These are phyloP conservation scores for Colletotrichum horii DNA, from an alignment of 2,329 filamentous ascomycete species.

Conservation along the genomic window DNA sequence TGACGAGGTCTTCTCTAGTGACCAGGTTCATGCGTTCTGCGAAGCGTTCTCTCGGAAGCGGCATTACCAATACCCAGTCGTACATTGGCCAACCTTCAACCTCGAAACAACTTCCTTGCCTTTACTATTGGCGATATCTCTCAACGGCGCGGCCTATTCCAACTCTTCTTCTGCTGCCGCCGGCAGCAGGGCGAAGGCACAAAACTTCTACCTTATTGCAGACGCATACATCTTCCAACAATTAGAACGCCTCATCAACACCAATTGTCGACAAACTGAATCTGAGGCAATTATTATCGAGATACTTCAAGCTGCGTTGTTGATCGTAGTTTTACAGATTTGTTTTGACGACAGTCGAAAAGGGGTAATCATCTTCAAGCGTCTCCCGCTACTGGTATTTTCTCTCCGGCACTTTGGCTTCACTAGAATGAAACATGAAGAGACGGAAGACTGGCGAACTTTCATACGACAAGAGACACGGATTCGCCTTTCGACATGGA, in stretches of 20 bases:
- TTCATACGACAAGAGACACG: accelerated
- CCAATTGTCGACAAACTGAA: accelerated
- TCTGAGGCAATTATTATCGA: accelerated
- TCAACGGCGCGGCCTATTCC: neutral
- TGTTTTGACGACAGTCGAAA: neutral
- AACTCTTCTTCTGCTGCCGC: neutral
- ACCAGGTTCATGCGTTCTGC: neutral
- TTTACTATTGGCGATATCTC: neutral
- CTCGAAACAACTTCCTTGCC: neutral
- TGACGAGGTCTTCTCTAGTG: neutral
- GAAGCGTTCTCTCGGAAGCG: neutral
- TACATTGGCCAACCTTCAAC: neutral
- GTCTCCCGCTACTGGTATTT: neutral
- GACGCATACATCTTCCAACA: neutral
- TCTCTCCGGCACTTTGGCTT: neutral
- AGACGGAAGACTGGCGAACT: accelerated
- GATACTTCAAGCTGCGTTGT: neutral
- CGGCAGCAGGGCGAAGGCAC: accelerated
- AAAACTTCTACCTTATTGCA: neutral
- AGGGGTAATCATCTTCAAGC: neutral
- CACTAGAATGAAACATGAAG: accelerated
- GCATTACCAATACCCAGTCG: neutral
- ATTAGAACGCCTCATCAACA: neutral
- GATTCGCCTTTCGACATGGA: neutral
- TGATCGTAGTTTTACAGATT: neutral